Evolutionary conservation across 495 filamentous ascomycete species (phyloP).

Genomic region (Amniculicola lignicola): DNA sequence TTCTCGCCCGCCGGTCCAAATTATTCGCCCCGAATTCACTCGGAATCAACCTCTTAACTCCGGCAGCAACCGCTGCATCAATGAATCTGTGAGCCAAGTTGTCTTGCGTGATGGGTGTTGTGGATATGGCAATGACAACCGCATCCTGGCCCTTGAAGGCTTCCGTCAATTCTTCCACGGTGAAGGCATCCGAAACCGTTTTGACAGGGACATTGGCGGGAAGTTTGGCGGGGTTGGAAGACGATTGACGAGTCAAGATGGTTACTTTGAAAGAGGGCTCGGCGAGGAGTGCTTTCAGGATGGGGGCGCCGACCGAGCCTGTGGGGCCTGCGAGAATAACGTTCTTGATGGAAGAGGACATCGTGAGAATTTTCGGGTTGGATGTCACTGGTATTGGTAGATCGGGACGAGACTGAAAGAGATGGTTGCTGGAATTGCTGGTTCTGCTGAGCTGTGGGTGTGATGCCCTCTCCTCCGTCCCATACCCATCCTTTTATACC

Average conservation of each 20-base stretch:
- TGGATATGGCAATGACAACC: slow-evolving; percentile 42
- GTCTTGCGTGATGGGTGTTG: slow-evolving; percentile 21
- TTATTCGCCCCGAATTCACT: slow-evolving; percentile 44
- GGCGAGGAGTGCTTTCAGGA: slow-evolving; percentile 42
- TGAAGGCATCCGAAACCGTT: slow-evolving; percentile 58
- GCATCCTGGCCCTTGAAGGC: slow-evolving; percentile 50
- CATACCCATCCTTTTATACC: too few species aligned
- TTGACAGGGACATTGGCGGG: slow-evolving; percentile 37
- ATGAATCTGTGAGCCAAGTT: slow-evolving; percentile 35
- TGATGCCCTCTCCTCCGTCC: too few species aligned
- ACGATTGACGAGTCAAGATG: slow-evolving; percentile 44
- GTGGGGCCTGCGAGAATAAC: slow-evolving; percentile 32
- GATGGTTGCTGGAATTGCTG: too few species aligned
- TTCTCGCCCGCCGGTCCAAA: slow-evolving; percentile 28
- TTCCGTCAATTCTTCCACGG: slow-evolving; percentile 47
- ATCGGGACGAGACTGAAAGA: too few species aligned
- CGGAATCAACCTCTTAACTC: slow-evolving; percentile 43
- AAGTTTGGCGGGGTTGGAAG: slow-evolving; percentile 44
- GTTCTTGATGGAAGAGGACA: slow-evolving; percentile 22
- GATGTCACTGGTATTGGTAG: background rate
- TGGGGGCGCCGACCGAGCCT: slow-evolving; percentile 42
- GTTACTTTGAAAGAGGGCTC: slow-evolving; percentile 56
- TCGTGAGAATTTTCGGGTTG: background rate
- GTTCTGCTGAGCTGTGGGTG: too few species aligned
- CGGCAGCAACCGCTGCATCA: slow-evolving; percentile 39